Evolutionary conservation across 768 basidiomycete species (phyloP).

Genomic region (Chalciporus piperatus): DNA sequence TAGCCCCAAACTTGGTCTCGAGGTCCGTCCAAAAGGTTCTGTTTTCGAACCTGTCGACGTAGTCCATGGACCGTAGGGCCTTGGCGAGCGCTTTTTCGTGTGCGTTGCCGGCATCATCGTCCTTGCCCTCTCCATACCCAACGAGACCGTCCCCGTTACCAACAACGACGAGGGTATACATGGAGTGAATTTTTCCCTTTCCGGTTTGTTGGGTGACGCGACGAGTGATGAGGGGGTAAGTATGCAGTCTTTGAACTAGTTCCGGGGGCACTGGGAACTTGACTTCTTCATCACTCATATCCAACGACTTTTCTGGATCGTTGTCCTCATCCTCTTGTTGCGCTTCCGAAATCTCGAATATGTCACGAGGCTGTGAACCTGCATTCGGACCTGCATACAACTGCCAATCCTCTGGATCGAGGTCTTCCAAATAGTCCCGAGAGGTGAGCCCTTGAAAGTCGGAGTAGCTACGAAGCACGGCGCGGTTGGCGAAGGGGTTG

Average conservation of each 20-base stretch:
- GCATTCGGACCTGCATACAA: background rate
- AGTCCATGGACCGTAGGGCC: slow-evolving; percentile 89
- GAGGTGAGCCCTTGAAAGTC: slow-evolving; percentile 24
- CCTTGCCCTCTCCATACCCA: slow-evolving; percentile 81
- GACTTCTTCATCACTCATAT: slow-evolving; percentile 19
- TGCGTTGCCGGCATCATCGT: slow-evolving; percentile 53
- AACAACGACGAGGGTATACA: slow-evolving; percentile 64
- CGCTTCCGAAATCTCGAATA: slow-evolving; percentile 14
- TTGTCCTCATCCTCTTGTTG: slow-evolving; percentile 15
- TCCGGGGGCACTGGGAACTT: slow-evolving; percentile 20
- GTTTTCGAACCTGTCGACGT: slow-evolving; percentile 89
- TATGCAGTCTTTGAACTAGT: slow-evolving; percentile 32
- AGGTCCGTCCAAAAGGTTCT: slow-evolving; percentile 95
- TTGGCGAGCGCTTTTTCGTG: slow-evolving; percentile 54
- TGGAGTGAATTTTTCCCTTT: slow-evolving; percentile 81
- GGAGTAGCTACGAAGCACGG: slow-evolving; percentile 69
- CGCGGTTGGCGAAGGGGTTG: slow-evolving; percentile 56
- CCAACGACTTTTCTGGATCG: slow-evolving; percentile 7
- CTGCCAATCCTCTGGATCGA: background rate
- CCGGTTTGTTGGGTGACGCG: slow-evolving; percentile 86
- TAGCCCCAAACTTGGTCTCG: slow-evolving; percentile 79
- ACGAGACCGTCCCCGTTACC: slow-evolving; percentile 84
- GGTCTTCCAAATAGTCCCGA: background rate
- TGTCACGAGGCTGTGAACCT: background rate
- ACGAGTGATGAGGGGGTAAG: slow-evolving; percentile 43